Conservation (phyloP, 768 basidiomycete genomes). For the Russula lepida region DNA sequence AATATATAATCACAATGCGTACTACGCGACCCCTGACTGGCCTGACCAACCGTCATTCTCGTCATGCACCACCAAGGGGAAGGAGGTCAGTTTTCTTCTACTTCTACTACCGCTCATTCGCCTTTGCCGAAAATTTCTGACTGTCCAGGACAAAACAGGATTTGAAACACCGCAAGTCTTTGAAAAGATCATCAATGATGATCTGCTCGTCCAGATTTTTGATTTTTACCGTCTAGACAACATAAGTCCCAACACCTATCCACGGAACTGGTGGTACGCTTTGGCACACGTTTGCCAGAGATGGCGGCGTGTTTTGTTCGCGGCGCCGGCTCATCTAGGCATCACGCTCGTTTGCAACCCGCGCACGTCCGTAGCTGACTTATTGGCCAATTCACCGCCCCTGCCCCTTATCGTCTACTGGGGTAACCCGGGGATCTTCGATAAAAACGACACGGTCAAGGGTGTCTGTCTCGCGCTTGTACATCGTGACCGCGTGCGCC, state of each 20-base stretch:
- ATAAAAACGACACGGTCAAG: neutral
- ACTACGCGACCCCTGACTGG: too few relatives aligned
- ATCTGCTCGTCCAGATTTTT: neutral
- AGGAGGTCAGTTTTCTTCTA: neutral
- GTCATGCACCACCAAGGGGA: neutral
- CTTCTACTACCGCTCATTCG: too few relatives aligned
- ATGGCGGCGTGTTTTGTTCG: neutral
- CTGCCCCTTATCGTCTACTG: neutral
- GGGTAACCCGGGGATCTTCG: neutral
- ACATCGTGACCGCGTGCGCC: neutral
- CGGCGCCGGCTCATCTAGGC: neutral
- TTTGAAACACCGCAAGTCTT: neutral
- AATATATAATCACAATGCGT: too few relatives aligned
- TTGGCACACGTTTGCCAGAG: neutral
- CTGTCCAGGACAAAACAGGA: neutral
- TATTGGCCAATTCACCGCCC: neutral
- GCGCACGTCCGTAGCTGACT: neutral
- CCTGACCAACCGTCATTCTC: neutral
- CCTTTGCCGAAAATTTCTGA: neutral
- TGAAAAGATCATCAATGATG: neutral
- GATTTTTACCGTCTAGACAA: neutral
- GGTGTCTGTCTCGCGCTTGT: neutral
- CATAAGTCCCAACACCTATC: neutral
- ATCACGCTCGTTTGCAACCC: neutral
- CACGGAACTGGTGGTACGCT: neutral